A percentile compares a stretch with the other conserved stretches of the same genome.
Evolutionary conservation across 2,329 filamentous ascomycete species (phyloP).

Genomic region (Phialophora macrospora): DNA sequence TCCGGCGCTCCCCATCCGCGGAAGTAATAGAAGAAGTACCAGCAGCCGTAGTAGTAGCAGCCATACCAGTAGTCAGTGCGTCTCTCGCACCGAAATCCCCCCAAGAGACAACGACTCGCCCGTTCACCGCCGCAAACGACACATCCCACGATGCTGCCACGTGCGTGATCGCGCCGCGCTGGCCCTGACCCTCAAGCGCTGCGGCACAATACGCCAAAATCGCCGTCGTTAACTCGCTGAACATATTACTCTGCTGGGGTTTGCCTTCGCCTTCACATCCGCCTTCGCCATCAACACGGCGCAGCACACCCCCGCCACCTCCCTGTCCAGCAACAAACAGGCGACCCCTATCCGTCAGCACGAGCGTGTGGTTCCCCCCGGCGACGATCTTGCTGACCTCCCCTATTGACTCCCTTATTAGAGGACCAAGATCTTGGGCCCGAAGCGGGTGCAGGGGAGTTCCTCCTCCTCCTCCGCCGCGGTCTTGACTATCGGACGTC

Average conservation of each 20-base stretch:
- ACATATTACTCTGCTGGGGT: not conserved
- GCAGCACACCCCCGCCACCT: not conserved
- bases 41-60: not conserved
- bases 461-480: not conserved
- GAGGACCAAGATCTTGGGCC: not conserved
- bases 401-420: too few species aligned
- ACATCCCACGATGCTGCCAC: conserved; percentile 80
- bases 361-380: conserved; percentile 86
- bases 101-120: conserved; percentile 62
- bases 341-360: conserved; percentile 64
- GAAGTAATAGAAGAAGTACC: not conserved
- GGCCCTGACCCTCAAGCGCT: not conserved
- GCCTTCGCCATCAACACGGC: not conserved
- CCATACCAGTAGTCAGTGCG: too few species aligned
- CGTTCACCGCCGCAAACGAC: conserved; percentile 62
- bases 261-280: not conserved
- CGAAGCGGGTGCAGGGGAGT: too few species aligned
- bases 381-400: conserved; percentile 53
- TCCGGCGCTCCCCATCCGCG: not conserved
- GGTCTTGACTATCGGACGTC: not conserved
- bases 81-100: conserved; percentile 65
- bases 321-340: conserved; percentile 67
- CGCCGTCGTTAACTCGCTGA: not conserved
- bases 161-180: conserved; percentile 43
- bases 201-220: not conserved